Evolutionary conservation across 2,329 filamentous ascomycete genomes (phyloP).

Genomic region (Ceratocystiopsis minuta): DNA sequence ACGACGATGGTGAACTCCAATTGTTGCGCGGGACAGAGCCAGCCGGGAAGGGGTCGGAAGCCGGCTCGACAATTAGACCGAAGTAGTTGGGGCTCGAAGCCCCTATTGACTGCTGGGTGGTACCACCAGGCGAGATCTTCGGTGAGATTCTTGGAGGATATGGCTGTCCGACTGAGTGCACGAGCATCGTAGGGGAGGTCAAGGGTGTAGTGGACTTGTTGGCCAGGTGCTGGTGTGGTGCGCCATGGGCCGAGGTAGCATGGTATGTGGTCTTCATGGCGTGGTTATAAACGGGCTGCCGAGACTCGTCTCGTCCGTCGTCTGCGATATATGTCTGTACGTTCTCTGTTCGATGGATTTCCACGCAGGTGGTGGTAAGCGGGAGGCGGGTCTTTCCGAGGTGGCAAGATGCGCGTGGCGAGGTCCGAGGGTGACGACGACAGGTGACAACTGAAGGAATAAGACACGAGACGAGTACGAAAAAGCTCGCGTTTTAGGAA

Average conservation of each 20-base stretch:
- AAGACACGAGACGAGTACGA: neutral
- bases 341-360: no score
- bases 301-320: slow-evolving; percentile 12
- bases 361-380: no score
- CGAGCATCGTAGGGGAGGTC: slow-evolving; percentile 28
- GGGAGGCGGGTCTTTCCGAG: no score
- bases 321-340: neutral
- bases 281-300: slow-evolving; percentile 21
- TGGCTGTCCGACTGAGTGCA: slow-evolving; percentile 36
- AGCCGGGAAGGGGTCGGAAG: slow-evolving; percentile 43
- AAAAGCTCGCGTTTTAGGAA: neutral
- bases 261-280: slow-evolving; percentile 25
- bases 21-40: slow-evolving; percentile 46
- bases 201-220: slow-evolving; percentile 31
- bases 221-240: slow-evolving; percentile 20
- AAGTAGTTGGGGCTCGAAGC: slow-evolving; percentile 70
- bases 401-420: no score
- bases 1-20: slow-evolving; percentile 54
- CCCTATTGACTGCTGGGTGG: slow-evolving; percentile 24
- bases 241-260: no score
- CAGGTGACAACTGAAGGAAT: no score
- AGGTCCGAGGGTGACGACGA: no score
- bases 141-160: slow-evolving; percentile 35
- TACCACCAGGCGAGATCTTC: no score
- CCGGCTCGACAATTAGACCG: slow-evolving; percentile 48